Evolutionary conservation across 1,284 basidiomycete species (phyloP), one percentile per base, ranked within the genome.

Genomic region (Fomitopsis pinicola): DNA sequence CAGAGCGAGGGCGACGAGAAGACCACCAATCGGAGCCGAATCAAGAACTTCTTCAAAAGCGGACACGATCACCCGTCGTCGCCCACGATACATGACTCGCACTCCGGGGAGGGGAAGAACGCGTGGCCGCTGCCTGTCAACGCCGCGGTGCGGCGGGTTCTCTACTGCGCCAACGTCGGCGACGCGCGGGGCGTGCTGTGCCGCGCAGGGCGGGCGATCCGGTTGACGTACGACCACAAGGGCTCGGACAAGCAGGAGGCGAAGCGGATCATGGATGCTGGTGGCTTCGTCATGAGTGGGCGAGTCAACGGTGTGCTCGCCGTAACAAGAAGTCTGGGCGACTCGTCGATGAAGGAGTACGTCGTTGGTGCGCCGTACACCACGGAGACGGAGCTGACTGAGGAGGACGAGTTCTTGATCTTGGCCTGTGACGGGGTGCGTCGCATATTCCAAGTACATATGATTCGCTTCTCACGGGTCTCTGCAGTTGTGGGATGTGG

Each of bases 261-360:
- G 19, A 97, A 97, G 77, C 86, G 97, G 15, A 99, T 99, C 74
- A 95, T 86, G 55, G 97, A 98, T 71, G 97, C 97, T 0, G 97
- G 97, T 17, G 97, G 97, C 0, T 99, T 98, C 71, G 96, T 99
- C 26, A 91, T 99, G 91, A 97, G 97, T 72, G 96, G 97, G 64
- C 88, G 97, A 10, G 97, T 99, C 38, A 98, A 98, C 69, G 96
- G 94, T 44, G 96, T 99, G 10, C 80, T 99, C 59, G 96, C 95
- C 9, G 97, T 99, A 19, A 99, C 97, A 17, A 84, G 97, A 56
- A 97, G 95, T 67, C 80, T 99, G 48, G 97, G 97, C 53, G 97
- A 99, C 73, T 92, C 94, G 0, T 93, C 95, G 7, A 99, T 99
- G 97, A 99, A 99, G 76, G 97, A 99, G 71, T 99, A 97, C 72